A percentile compares a stretch with the other conserved stretches of the same genome.
phyloP scores from a whole-genome alignment of 345 rosid genomes.

The Citrus inodora region DNA sequence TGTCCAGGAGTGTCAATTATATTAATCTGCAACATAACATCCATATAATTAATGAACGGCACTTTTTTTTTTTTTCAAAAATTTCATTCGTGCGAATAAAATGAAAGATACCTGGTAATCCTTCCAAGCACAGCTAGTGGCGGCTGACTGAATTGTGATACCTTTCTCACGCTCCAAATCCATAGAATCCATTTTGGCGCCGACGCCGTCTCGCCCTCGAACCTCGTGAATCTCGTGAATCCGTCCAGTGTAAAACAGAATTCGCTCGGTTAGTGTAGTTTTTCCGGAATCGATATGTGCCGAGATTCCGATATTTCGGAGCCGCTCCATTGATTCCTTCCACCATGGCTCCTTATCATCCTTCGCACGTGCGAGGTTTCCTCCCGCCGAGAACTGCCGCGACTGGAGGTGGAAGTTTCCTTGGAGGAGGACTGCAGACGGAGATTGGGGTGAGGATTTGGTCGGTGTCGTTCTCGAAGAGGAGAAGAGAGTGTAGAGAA shows the following conservation, averaged over 20 bases:
- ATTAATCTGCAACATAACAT: conserved; percentile 52
- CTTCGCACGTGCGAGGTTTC: conserved; percentile 69
- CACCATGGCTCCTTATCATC: conserved; percentile 90
- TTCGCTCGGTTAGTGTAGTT: conserved; percentile 91
- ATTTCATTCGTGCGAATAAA: background rate
- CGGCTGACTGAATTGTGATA: conserved; percentile 98
- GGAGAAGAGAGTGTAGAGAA: conserved; percentile 39
- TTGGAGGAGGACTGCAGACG: conserved; percentile 50
- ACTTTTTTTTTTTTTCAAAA: background rate
- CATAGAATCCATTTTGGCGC: conserved; percentile 99
- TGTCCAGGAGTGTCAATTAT: conserved; percentile 98
- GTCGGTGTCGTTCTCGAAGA: conserved; percentile 19
- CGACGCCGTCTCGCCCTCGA: conserved; percentile 92
- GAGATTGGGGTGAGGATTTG: conserved; percentile 31
- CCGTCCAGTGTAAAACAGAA: conserved; percentile 85
- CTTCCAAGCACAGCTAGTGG: conserved; percentile 96
- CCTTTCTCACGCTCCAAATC: conserved; percentile 98
- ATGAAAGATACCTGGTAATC: conserved; percentile 59
- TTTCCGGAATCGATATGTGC: conserved; percentile 99
- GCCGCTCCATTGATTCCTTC: conserved; percentile 89
- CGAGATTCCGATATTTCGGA: conserved; percentile 93
- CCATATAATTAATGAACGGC: background rate
- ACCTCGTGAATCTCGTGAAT: conserved; percentile 99
- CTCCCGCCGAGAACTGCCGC: conserved; percentile 64
- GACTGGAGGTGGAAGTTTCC: conserved; percentile 52